Evolutionary conservation across 306 rosid genomes (phyloP).

Genomic region (Fagus crenata): DNA sequence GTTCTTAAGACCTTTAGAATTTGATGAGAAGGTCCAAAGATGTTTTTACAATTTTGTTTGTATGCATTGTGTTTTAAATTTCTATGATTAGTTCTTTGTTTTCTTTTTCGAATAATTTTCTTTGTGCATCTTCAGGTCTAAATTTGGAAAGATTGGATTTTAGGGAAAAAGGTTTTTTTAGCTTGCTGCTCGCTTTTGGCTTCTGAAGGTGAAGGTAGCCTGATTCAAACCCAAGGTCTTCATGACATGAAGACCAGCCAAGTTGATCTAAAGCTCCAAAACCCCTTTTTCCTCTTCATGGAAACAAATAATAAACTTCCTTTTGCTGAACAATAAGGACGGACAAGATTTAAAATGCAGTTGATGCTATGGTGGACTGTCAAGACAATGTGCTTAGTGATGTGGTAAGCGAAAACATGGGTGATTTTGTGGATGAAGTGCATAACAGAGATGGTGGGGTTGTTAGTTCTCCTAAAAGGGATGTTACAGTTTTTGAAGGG

Average conservation of each 20-base stretch:
- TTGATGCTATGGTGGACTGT: slow-evolving; percentile 32
- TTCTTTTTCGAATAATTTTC: background rate
- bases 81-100: background rate
- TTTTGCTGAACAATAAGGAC: slow-evolving; percentile 20
- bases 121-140: background rate
- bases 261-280: too few relatives aligned
- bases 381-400: slow-evolving; percentile 23
- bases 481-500: slow-evolving; percentile 38
- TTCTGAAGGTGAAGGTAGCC: too few relatives aligned
- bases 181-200: too few relatives aligned
- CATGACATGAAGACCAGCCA: too few relatives aligned
- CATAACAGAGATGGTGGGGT: slow-evolving; percentile 36
- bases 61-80: background rate
- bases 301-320: background rate
- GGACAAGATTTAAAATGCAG: slow-evolving; percentile 19
- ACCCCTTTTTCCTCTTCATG: background rate
- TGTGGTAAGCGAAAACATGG: slow-evolving; percentile 26
- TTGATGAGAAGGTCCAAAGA: slow-evolving; percentile 4
- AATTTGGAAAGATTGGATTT: background rate
- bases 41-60: background rate
- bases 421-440: slow-evolving; percentile 40
- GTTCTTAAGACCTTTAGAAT: background rate
- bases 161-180: too few relatives aligned
- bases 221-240: too few relatives aligned
- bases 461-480: slow-evolving; percentile 41